Evolutionary conservation across 768 basidiomycete species (phyloP).

Genomic region (Serendipita sp.): DNA sequence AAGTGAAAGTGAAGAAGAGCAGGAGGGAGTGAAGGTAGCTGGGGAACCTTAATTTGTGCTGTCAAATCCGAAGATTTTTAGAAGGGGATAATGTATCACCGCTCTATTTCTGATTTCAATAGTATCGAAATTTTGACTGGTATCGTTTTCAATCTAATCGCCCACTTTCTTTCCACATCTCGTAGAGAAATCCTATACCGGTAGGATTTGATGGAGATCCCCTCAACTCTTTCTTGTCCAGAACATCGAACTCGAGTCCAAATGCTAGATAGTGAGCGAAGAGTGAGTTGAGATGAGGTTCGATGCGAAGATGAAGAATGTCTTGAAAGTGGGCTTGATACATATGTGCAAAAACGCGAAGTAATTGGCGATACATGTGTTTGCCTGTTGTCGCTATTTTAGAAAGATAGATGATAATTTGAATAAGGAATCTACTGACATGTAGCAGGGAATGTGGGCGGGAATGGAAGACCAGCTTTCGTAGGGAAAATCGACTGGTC

Average conservation of each 20-base stretch:
- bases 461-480: conserved; percentile 29
- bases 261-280: conserved; percentile 35
- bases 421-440: not conserved
- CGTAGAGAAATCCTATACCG: conserved; percentile 67
- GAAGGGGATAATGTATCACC: not conserved
- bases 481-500: conserved; percentile 31
- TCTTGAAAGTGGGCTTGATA: conserved; percentile 31
- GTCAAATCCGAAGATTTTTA: not conserved
- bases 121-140: not conserved
- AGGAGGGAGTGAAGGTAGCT: not conserved
- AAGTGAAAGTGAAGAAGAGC: not conserved
- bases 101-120: not conserved
- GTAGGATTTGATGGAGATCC: conserved; percentile 33
- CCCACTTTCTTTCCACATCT: conserved; percentile 81
- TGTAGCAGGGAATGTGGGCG: conserved; percentile 26
- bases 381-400: conserved; percentile 18
- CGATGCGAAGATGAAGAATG: conserved; percentile 28
- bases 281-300: conserved; percentile 28
- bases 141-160: conserved; percentile 28
- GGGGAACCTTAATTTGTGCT: not conserved
- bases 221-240: conserved; percentile 25
- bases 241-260: conserved; percentile 28
- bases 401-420: too few relatives aligned
- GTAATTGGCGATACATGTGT: conserved; percentile 33
- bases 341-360: conserved; percentile 32